phyloP scores from a whole-genome alignment of 768 basidiomycete genomes.

The Tylopilus intermedius region DNA sequence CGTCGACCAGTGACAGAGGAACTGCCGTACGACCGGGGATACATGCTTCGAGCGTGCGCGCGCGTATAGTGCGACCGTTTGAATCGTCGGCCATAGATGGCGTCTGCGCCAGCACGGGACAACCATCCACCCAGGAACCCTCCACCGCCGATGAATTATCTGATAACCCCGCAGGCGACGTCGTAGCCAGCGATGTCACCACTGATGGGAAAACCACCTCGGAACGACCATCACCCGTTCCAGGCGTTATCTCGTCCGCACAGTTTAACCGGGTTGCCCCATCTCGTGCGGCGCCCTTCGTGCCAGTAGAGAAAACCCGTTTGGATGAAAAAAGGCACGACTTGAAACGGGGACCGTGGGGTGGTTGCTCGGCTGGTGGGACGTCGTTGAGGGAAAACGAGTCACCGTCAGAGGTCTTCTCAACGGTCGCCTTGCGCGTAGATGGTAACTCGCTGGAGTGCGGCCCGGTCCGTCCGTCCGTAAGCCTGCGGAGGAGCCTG shows the following conservation, averaged over 20 bases:
- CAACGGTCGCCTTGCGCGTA: not conserved
- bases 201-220: too few species aligned
- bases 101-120: too few species aligned
- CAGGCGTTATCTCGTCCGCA: not conserved
- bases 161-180: not conserved
- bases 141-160: too few species aligned
- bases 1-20: too few species aligned
- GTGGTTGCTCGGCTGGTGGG: not conserved
- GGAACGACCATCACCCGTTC: too few species aligned
- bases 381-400: not conserved
- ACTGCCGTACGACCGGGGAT: not conserved
- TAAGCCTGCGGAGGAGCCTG: conserved; percentile 5
- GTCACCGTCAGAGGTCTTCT: not conserved
- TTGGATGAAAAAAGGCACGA: not conserved
- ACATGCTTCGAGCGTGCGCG: not conserved
- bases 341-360: not conserved
- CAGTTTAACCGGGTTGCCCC: not conserved
- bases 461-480: not conserved
- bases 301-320: not conserved
- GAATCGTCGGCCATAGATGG: not conserved
- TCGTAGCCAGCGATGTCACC: too few species aligned
- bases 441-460: not conserved
- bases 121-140: too few species aligned
- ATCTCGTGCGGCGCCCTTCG: not conserved
- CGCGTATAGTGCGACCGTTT: too few species aligned